These are phyloP conservation scores for Abelmoschus esculentus DNA, from an alignment of 345 rosid genomes.

Conservation along the genomic window DNA sequence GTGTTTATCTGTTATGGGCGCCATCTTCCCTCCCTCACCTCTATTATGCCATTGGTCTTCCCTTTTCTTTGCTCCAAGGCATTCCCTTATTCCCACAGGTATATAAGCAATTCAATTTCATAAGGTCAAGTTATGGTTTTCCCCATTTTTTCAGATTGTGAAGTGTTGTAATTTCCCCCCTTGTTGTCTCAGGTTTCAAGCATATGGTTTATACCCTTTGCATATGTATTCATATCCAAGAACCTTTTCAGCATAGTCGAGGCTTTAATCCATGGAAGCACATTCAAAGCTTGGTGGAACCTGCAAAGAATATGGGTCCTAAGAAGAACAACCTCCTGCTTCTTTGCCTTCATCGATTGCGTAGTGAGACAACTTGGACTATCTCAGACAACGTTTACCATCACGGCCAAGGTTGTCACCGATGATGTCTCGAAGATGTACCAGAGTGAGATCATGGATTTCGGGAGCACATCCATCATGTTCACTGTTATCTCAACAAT, in stretches of 20 bases:
- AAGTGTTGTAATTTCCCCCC: too few relatives aligned
- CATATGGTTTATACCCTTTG: constrained; percentile 32
- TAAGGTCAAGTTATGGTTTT: too few relatives aligned
- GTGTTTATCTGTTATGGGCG: constrained; percentile 30
- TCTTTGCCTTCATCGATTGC: constrained; percentile 27
- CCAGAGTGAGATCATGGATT: constrained; percentile 33
- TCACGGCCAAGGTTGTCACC: constrained; percentile 30
- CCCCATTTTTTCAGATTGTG: too few relatives aligned
- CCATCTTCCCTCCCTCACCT: constrained; percentile 9
- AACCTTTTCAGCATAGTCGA: constrained; percentile 18
- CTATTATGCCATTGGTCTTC: constrained; percentile 13
- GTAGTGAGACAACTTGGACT: constrained; percentile 25
- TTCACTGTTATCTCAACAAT: constrained; percentile 25
- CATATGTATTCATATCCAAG: constrained; percentile 23
- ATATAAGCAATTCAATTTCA: too few relatives aligned
- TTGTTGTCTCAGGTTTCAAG: background rate
- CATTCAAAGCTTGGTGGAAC: constrained; percentile 38
- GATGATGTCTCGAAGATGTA: constrained; percentile 31
- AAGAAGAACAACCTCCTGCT: constrained; percentile 23
- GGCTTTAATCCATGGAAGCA: constrained; percentile 15
- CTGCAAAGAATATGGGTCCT: constrained; percentile 27
- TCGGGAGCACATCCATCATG: constrained; percentile 28
- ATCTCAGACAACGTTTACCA: constrained; percentile 20
- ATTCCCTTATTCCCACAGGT: constrained; percentile 33
- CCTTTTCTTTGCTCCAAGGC: constrained; percentile 28